Base-by-base conservation (phyloP, 2,329 filamentous ascomycete species). In the Berkeleyomyces rouxiae region DNA sequence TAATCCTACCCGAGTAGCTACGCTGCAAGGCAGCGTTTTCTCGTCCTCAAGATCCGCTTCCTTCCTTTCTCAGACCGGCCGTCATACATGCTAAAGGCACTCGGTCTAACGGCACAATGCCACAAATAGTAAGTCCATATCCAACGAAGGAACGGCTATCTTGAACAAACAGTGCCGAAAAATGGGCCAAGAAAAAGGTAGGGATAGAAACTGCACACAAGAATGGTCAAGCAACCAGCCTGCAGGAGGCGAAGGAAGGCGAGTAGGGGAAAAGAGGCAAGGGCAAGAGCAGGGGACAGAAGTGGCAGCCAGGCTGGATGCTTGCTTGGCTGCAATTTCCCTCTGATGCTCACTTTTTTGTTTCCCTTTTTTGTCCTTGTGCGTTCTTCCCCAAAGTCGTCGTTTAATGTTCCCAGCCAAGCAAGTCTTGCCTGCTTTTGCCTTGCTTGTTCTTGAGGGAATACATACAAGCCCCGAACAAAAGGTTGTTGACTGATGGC, bases 41-140 rank as follows among this genome's bases (percentile, higher is more conserved):
- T 36, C 33, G 7, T 59, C 33, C 39, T 59, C 39, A 9, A 44
- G 7, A 59, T 36, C 57, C 23, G 23, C 23, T 23, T 23, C 23
- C 40, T 44, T 58, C 55, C 49, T 37, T 58, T 58, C 55, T 3
- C 36, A 61, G 47, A 43, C 7, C 36, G 4, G 33, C 59, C 16
- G 36, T 23, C 7, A 16, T 57, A 13, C 43, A 39, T 55, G 10
- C 40, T 43, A 11, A 42, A 36, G 7, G 23, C 16, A 43, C 49
- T 61, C 59, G 59, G 59, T 55, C 59, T 36, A 61, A 49, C 59
- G 59, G 59, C 59, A 55, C 59, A 44, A 33, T 49, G 13, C 40
- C 39, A 36, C 23, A 61, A 57, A 61, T 11, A 23, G 47, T 6
- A 42, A 44, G 47, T 13, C 3, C 5, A 23, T 6, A 42, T 31